Conservation (phyloP, 352 stramenopile genomes). For the Pythium monospermum region DNA sequence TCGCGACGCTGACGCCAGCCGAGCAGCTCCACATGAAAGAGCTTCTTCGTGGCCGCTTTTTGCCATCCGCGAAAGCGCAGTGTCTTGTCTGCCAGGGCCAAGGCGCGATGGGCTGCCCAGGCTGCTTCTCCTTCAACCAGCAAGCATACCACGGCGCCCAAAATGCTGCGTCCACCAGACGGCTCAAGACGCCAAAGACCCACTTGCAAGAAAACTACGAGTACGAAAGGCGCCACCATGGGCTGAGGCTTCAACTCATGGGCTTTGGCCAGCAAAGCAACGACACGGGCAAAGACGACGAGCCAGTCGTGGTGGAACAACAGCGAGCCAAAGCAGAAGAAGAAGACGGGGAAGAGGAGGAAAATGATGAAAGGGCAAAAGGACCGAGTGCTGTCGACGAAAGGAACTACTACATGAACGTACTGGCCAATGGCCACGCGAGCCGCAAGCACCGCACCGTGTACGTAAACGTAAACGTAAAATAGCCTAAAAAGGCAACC, state of each 20-base stretch:
- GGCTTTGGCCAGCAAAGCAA: slow-evolving; percentile 9
- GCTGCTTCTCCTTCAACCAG: slow-evolving; percentile 58
- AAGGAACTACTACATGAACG: slow-evolving; percentile 42
- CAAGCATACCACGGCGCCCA: slow-evolving; percentile 30
- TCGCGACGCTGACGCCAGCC: slow-evolving; percentile 13
- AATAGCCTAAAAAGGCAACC: too few species aligned
- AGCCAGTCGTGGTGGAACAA: too few species aligned
- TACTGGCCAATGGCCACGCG: slow-evolving; percentile 42
- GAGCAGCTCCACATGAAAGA: slow-evolving; percentile 33
- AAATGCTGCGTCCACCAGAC: slow-evolving; percentile 31
- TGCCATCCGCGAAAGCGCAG: background rate
- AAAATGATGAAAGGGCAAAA: slow-evolving; percentile 2
- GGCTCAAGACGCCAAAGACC: slow-evolving; percentile 53
- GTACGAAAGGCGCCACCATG: slow-evolving; percentile 31
- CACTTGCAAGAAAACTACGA: slow-evolving; percentile 42
- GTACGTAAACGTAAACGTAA: slow-evolving; percentile 35
- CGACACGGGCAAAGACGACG: slow-evolving; percentile 1
- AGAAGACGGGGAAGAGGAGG: background rate
- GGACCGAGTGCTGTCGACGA: slow-evolving; percentile 6
- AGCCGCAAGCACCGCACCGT: slow-evolving; percentile 54
- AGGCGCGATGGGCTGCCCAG: slow-evolving; percentile 54
- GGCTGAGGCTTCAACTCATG: slow-evolving; percentile 49
- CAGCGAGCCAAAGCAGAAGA: slow-evolving; percentile 1
- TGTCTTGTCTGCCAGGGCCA: slow-evolving; percentile 21
- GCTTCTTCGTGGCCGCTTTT: slow-evolving; percentile 28